Evolutionary conservation across 2,329 filamentous ascomycete genomes (phyloP).

Genomic region (Fusarium sp.): DNA sequence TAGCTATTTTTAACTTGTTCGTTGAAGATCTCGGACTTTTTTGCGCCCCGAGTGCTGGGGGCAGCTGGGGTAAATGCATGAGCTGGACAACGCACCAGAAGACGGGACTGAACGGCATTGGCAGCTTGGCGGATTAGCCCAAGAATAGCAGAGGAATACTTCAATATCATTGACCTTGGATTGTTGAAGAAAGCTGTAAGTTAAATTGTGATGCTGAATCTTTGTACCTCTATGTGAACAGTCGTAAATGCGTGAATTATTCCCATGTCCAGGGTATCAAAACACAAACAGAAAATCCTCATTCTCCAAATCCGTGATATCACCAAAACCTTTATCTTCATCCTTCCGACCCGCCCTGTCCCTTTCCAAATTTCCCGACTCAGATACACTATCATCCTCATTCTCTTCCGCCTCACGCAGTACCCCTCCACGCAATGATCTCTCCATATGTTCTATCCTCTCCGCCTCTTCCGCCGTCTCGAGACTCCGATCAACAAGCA

Average conservation of each 20-base stretch:
- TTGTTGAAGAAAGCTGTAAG: neutral
- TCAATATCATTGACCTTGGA: fast-evolving
- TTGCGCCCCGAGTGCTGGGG: neutral
- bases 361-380: constrained; percentile 22
- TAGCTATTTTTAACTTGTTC: neutral
- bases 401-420: constrained; percentile 7
- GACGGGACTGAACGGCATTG: constrained; percentile 9
- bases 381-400: constrained; percentile 16
- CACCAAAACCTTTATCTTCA: constrained; percentile 51
- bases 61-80: constrained; percentile 7
- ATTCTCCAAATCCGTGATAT: constrained; percentile 70
- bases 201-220: neutral
- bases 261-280: constrained; percentile 23
- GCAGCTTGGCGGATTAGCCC: constrained; percentile 3
- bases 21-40: neutral
- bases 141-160: neutral
- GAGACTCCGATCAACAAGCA: constrained; percentile 70
- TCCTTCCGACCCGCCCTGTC: constrained; percentile 15
- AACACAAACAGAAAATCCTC: constrained; percentile 73
- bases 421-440: constrained; percentile 26
- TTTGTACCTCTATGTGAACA: neutral
- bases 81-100: constrained; percentile 3
- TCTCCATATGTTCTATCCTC: constrained; percentile 49
- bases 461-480: constrained; percentile 59
- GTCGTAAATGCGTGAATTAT: neutral